Base-by-base conservation (phyloP, 352 stramenopile species). In the Globisporangium mamillatum region DNA sequence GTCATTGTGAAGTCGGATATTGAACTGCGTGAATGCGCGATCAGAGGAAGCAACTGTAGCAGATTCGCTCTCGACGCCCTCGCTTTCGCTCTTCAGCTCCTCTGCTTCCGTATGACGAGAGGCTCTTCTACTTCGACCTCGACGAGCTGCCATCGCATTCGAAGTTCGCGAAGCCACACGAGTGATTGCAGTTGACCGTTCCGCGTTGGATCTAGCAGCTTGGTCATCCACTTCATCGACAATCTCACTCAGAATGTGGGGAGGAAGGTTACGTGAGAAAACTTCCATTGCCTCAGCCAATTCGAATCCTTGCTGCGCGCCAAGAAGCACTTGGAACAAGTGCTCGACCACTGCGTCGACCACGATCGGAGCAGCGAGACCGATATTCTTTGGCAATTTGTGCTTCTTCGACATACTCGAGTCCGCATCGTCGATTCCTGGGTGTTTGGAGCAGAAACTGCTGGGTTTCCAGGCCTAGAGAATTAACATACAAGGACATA, bases 1-100 rank as follows among this genome's bases (percentile, higher is more conserved):
- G 57, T 96, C 89, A 66, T 93, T 95, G 63, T 96, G 89, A 20
- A 96, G 73, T n/a, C 87, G 84, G 62, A 95, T 80, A 16, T 65
- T 69, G 44, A 92, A 88, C 27, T 73, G 72, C 10, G 68, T 73
- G 62, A 68, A 59, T 52, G 52, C 62, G 12, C 56, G 18, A 50
- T 62, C 20, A 32, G 60, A 20, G 71, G 58, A 8, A 9, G 22
- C 18, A 32, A 16, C 20, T 4, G 22, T 22, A 24, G 25, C 29
- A 16, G 25, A 1, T 44, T 57, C 60, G n/a, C 14, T n/a, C 48
- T 59, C 54, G n/a, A 60, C 4, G 20, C 18, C 68, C 16, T 62
- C 66, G 12, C 53, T 14, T 25, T 81, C 71, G 1, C 46, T 48
- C 32, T 71, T 70, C 3, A 60, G 54, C 66, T 84, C 75, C 48